Base-by-base conservation (phyloP, 345 rosid genomes). In the Noccaea caerulescens region DNA sequence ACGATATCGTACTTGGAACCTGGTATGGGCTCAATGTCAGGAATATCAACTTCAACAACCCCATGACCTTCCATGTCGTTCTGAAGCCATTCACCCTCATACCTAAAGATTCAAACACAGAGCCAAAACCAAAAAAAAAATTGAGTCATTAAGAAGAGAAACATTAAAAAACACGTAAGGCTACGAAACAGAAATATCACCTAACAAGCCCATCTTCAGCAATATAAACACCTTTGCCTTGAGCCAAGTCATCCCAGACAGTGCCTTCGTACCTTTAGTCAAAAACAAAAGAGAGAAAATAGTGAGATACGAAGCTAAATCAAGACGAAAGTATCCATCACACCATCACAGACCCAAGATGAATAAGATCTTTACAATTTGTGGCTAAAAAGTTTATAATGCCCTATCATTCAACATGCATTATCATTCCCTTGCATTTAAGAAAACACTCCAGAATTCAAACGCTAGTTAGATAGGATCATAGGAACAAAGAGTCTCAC, bases 41-140 rank as follows among this genome's bases (percentile, higher is more conserved):
- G 98, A 72, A 92, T 87, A 77, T 93, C 89, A 82, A 90, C 93
- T 82, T 88, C 95, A 18, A 88, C 78, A 63, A 92, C 95, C 66
- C 97, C 97, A 78, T 92, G 97, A 49, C 98, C 95, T 42, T 88
- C 96, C 91, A 84, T 83, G 56, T 84, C 75, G 57, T 92, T 92
- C 72, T 82, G 91, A 65, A 88, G 86, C 98, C 98, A 92, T 81
- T 90, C 98, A 77, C 98, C 98, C 84, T 90, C 98, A 76, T 92
- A 93, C 83, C 97, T 93, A 77, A 16, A 44, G 30, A 67, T 45
- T 56, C 63, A 63, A 39, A 54, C 6, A 49, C 58, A 51, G 5
- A 58, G 32, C 58, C 71, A 62, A 57, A 25, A 50, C 37, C 25
- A 53, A 18, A 68, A 41, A 27, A 27, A 27, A 27, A 13, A 33